phyloP scores from a whole-genome alignment of 306 rosid genomes.

The Fragaria ananassa region DNA sequence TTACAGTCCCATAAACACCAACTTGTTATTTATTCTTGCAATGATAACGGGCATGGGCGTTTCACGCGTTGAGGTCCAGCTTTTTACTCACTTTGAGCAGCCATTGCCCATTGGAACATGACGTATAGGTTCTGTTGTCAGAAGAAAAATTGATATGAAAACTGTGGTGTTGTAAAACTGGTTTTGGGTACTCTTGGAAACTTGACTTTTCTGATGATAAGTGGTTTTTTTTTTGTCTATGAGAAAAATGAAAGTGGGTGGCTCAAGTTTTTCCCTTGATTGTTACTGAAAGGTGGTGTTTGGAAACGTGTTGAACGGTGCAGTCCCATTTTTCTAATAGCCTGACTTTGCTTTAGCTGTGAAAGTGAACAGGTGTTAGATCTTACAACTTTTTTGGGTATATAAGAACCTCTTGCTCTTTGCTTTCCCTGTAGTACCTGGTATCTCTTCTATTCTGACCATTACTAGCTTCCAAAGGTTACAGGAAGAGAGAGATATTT shows the following conservation, averaged over 20 bases:
- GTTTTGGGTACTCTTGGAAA: conserved; percentile 6
- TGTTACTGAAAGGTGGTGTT: conserved; percentile 22
- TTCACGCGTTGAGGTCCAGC: conserved; percentile 9
- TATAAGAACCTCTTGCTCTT: conserved; percentile 22
- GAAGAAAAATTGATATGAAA: not conserved
- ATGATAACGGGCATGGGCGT: not conserved
- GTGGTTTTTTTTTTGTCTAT: not conserved
- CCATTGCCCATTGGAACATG: not conserved
- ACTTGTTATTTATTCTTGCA: not conserved
- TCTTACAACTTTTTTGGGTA: conserved; percentile 22
- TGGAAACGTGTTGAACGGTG: conserved; percentile 32
- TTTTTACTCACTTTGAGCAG: not conserved
- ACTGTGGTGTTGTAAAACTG: not conserved
- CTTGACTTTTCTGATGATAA: no score
- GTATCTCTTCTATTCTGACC: conserved; percentile 2
- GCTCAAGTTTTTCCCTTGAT: conserved; percentile 24
- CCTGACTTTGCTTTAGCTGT: conserved; percentile 33
- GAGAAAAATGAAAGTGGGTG: not conserved
- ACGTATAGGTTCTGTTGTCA: not conserved
- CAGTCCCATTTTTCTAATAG: conserved; percentile 11
- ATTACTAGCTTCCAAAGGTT: not conserved
- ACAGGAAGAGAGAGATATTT: not conserved
- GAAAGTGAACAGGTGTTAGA: conserved; percentile 7
- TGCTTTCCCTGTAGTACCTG: conserved; percentile 8
- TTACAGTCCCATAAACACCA: not conserved